Base-by-base conservation (phyloP, 2,329 filamentous ascomycete genomes). In the Elsinoe batatas region DNA sequence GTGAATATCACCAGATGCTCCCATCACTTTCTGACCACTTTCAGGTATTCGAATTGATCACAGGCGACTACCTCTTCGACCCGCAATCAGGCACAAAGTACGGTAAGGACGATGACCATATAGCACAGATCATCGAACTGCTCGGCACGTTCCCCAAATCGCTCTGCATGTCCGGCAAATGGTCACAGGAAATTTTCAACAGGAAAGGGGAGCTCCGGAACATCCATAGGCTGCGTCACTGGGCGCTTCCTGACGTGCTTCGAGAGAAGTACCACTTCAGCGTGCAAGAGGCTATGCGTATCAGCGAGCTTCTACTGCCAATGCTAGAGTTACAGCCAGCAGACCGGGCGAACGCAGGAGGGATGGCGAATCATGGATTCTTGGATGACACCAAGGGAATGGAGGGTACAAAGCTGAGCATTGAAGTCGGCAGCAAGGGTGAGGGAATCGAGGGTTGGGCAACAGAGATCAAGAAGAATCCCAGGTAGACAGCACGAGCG, bases 101-200 rank as follows among this genome's bases (percentile, higher is more conserved):
- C 71, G 93, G 93, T 68, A 98, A 98, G 74, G 93, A 98, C 68
- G 93, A 98, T 74, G 93, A 98, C 68, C 93, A 98, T 73, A 96
- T 98, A 62, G 93, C 93, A 8, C 93, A 98, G 69, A 97, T 98
- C 65, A 97, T 98, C 68, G 93, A 98, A 71, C 79, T 98, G 4
- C 82, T 98, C 15, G 93, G 93, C 7, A 84, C 87, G 0, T 97
- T 97, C 68, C 91, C 93, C 54, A 94, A 95, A 69, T 87, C 88
- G 3, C 79, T 97, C 50, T 96, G 89, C 71, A 80, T 95, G 55
- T 86, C 87, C 1, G 93, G 93, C 53, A 96, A 96, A 72, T 97
- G 93, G 93, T 91, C 86, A 12, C 91, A 96, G 71, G 93, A 97
- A 70, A 98, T 98, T 60, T 98, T 98, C 77, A 97, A 96, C 70